Evolutionary conservation across 2,329 filamentous ascomycete species (phyloP), one percentile per base, ranked within the genome.

Genomic region (Lanzia echinophila): DNA sequence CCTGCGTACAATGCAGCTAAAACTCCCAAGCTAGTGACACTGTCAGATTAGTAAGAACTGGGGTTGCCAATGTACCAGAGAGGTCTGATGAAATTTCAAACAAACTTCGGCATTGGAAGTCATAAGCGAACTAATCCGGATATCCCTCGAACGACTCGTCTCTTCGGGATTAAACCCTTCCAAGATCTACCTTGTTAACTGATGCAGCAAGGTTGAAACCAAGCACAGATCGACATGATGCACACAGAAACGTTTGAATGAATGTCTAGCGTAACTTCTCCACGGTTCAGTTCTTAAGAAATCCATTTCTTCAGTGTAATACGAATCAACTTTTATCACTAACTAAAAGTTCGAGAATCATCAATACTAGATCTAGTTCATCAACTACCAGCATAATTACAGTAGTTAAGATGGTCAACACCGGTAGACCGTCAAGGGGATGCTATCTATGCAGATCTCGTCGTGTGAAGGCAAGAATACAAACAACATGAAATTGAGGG

Each of bases 391-490:
- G 12, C 41, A 28, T 13, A 13, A 12, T 4, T 28, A 28, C 24
- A 28, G 11, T 22, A 28, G 22, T 19, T 28, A 54, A 34, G 8
- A 54, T 54, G 45, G 51, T 54, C 5, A 54, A 54, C 8, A 49
- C 46, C 6, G 51, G 51, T 7, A 48, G 47, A 38, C 55, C 57
- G 19, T 59, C 52, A n/a, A 44, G 41, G 39, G 55, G 57, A 24
- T 59, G 55, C 43, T 52, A 42, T 28, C 55, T 54, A 20, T 59
- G 57, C 47, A 56, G 57, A 32, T 39, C 55, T 34, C 47, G 57
- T 31, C 57, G 57, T n/a, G 51, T 59, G n/a, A 57, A 59, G 55
- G 55, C 53, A 17, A 48, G 50, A 15, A 11, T 8, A 36, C 22
- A 28, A 28, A 28, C 24, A 8, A 28, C 24, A 28, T 24, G 13